These are phyloP conservation scores for Neoconidiobolus thromboides DNA, from an alignment of 371 early-diverging fungal species.

Conservation along the genomic window DNA sequence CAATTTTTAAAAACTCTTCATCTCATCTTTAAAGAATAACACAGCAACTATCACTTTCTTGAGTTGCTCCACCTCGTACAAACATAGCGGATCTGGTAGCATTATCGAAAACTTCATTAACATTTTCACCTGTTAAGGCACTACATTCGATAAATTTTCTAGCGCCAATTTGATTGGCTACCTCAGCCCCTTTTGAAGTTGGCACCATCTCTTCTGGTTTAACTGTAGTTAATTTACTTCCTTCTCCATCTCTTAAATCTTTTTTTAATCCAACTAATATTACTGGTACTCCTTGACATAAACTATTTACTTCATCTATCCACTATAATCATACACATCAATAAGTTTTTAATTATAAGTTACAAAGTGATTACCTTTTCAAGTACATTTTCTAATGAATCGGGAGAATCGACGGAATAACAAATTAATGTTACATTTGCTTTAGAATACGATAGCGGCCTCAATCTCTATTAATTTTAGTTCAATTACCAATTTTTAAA, in stretches of 20 bases:
- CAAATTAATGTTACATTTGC: conserved; percentile 78
- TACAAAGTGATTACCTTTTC: conserved; percentile 25
- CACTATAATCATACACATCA: conserved; percentile 22
- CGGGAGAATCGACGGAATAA: conserved; percentile 66
- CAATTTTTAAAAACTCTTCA: too few species aligned
- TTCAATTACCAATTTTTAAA: not conserved
- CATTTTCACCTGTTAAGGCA: conserved; percentile 48
- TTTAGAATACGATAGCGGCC: conserved; percentile 81
- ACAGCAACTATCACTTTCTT: not conserved
- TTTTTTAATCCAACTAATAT: conserved; percentile 56
- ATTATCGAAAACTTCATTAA: conserved; percentile 52
- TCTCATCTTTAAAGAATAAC: not conserved
- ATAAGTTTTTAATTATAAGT: not conserved
- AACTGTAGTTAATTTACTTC: conserved; percentile 17
- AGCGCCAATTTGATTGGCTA: conserved; percentile 50
- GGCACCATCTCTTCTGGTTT: conserved; percentile 8
- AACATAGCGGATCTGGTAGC: conserved; percentile 35
- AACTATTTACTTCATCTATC: conserved; percentile 50
- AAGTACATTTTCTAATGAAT: conserved; percentile 69
- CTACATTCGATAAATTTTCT: conserved; percentile 59
- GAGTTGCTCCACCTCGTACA: not conserved
- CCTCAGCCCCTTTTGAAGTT: conserved; percentile 24
- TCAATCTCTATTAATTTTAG: conserved; percentile 52
- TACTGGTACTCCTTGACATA: conserved; percentile 45
- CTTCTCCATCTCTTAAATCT: conserved; percentile 40